These are phyloP conservation scores for Lumnitzera littorea DNA, from an alignment of 345 rosid species.

Conservation along the genomic window DNA sequence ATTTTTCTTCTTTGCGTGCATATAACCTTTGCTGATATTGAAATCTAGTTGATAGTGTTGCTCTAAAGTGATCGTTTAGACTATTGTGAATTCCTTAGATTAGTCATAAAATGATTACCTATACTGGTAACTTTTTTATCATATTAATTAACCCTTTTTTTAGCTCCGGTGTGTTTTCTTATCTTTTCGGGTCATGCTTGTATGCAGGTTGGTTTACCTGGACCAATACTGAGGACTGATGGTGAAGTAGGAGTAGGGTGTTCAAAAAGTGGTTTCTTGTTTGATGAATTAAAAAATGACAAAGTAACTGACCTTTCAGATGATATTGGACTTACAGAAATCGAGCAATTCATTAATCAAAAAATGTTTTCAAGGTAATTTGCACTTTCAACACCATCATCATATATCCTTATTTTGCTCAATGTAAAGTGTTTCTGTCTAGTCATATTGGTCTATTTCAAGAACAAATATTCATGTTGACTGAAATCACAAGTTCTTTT, in stretches of 20 bases:
- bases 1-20: no score
- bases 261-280: conserved; percentile 14
- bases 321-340: conserved; percentile 38
- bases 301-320: conserved; percentile 9
- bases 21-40: no score
- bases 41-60: no score
- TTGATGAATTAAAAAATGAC: conserved; percentile 17
- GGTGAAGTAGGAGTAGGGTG: conserved; percentile 22
- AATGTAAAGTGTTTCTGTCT: neutral
- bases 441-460: no score
- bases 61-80: no score
- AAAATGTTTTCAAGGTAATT: conserved; percentile 55
- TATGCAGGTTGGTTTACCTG: conserved; percentile 20
- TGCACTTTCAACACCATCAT: neutral
- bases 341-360: conserved; percentile 62
- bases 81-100: no score
- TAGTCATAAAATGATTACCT: no score
- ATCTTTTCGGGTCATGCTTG: neutral
- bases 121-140: no score
- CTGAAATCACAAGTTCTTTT: no score
- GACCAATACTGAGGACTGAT: conserved; percentile 25
- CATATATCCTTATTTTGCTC: neutral
- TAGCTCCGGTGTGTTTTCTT: neutral
- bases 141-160: no score
- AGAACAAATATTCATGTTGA: no score